Evolutionary conservation across 1,284 basidiomycete genomes (phyloP).

Genomic region (Fereydounia khargensis): DNA sequence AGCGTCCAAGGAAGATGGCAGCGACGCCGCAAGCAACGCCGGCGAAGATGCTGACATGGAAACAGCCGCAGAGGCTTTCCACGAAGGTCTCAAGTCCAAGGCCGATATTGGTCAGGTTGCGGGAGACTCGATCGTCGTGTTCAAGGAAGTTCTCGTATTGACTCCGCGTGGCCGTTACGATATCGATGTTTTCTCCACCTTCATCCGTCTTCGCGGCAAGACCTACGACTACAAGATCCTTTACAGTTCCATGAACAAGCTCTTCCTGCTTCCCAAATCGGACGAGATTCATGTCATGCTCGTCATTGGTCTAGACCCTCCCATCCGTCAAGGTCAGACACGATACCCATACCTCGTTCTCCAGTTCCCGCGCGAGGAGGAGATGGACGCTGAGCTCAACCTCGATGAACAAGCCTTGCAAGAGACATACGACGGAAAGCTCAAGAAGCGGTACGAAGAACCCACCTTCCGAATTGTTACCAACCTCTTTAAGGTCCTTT

Average conservation of each 20-base stretch:
- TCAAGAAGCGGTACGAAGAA: constrained; percentile 87
- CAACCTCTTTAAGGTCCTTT: constrained; percentile 85
- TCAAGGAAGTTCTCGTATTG: constrained; percentile 93
- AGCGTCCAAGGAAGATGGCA: constrained; percentile 58
- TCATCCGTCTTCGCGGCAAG: constrained; percentile 89
- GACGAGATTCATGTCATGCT: constrained; percentile 95
- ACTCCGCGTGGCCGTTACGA: constrained; percentile 94
- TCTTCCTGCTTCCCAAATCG: constrained; percentile 88
- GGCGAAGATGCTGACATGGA: constrained; percentile 64
- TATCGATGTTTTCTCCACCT: constrained; percentile 94
- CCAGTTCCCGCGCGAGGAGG: constrained; percentile 94
- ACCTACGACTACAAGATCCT: constrained; percentile 99
- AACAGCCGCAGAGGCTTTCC: constrained; percentile 91
- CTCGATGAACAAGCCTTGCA: constrained; percentile 67
- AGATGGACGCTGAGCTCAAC: constrained; percentile 92
- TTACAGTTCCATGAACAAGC: constrained; percentile 80
- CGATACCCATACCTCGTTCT: constrained; percentile 96
- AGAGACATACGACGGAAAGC: constrained; percentile 68
- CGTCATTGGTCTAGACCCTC: constrained; percentile 66
- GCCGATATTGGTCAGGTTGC: constrained; percentile 90
- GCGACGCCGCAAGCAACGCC: constrained; percentile 57
- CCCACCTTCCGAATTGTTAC: constrained; percentile 95
- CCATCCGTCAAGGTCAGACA: constrained; percentile 97
- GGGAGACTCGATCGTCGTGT: constrained; percentile 89
- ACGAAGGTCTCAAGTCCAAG: constrained; percentile 92